Evolutionary conservation across 768 basidiomycete species (phyloP).

Genomic region (Piloderma croceum): DNA sequence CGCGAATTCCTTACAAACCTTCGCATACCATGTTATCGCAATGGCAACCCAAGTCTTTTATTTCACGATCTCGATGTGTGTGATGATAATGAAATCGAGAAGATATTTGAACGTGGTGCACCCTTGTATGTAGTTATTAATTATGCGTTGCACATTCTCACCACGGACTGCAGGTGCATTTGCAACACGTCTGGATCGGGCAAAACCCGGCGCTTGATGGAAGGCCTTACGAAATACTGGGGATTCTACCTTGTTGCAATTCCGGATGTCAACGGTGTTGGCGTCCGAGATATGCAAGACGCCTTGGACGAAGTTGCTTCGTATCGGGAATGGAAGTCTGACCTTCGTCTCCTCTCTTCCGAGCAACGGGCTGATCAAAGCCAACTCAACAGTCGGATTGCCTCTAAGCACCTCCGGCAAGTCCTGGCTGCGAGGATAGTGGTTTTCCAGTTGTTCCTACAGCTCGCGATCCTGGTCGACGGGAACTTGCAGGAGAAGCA

Average conservation of each 20-base stretch:
- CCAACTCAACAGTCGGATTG: slow-evolving; percentile 7
- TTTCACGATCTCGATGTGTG: slow-evolving; percentile 12
- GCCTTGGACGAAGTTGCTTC: slow-evolving; percentile 2
- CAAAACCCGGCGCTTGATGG: slow-evolving; percentile 14
- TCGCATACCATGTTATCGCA: slow-evolving; percentile 11
- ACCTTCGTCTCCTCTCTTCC: too few species aligned
- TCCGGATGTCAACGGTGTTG: slow-evolving; percentile 7
- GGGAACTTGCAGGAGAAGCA: slow-evolving; percentile 12
- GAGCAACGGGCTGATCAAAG: slow-evolving; percentile 5
- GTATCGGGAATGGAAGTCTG: slow-evolving; percentile 5
- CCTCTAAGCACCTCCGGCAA: slow-evolving; percentile 3
- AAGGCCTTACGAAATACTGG: slow-evolving; percentile 15
- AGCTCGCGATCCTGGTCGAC: slow-evolving; percentile 9
- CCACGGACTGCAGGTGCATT: slow-evolving; percentile 10
- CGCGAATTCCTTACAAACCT: slow-evolving; percentile 10
- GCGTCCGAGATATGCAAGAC: slow-evolving; percentile 7
- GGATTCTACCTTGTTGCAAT: slow-evolving; percentile 13
- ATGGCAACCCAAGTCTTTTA: slow-evolving; percentile 15
- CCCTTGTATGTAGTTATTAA: slow-evolving; percentile 10
- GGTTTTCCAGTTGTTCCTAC: slow-evolving; percentile 14
- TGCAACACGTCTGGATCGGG: slow-evolving; percentile 16
- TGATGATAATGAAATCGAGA: slow-evolving; percentile 8
- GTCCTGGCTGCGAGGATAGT: slow-evolving; percentile 13
- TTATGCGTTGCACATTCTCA: slow-evolving; percentile 4
- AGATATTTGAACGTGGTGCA: slow-evolving; percentile 10